Evolutionary conservation across 2,329 filamentous ascomycete species (phyloP), one percentile per base, ranked within the genome.

Genomic region (Helicocarpus griseus): DNA sequence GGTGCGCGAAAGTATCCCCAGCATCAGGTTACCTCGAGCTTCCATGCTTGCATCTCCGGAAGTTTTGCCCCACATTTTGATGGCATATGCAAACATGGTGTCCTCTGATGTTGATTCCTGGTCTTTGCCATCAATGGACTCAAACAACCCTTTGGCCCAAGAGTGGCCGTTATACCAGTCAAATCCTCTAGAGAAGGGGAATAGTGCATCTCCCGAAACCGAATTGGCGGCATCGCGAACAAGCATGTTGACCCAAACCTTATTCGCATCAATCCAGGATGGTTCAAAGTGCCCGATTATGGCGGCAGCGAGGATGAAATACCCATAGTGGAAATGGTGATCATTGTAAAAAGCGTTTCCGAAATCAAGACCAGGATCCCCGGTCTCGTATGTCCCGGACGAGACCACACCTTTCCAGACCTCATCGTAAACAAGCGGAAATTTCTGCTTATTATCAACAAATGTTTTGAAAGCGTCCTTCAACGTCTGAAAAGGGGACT

Each of bases 91-190:
- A 54, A 86, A 84, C 81, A 96, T 89, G 56, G 83, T 82, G 67
- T 97, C 93, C 69, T 97, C 91, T 0, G 87, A 91, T 43, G 85
- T 88, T 28, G 87, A 93, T 67, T 97, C 93, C 70, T 76, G 69
- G 38, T 77, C 75, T 53, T 76, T 77, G 6, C 76, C 76, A 49
- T 80, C 77, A 5, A 70, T 73, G 17, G 76, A 78, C 40, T 74
- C 73, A 55, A 73, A 77, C 1, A 79, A 64, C 1, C 72, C 74
- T 61, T 77, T 89, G 2, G 91, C 91, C 89, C 91, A 96, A 53
- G 85, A 89, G 74, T 97, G 93, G 1, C 91, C 93, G 62, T 94
- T 83, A 67, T 84, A 97, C 88, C 89, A 96, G 69, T 97, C 93
- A 63, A 96, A 97, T 52, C 76, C 81, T 46, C 93, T 81, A 55